Conservation (phyloP, 1,284 basidiomycete species). For the Somion occarium region DNA sequence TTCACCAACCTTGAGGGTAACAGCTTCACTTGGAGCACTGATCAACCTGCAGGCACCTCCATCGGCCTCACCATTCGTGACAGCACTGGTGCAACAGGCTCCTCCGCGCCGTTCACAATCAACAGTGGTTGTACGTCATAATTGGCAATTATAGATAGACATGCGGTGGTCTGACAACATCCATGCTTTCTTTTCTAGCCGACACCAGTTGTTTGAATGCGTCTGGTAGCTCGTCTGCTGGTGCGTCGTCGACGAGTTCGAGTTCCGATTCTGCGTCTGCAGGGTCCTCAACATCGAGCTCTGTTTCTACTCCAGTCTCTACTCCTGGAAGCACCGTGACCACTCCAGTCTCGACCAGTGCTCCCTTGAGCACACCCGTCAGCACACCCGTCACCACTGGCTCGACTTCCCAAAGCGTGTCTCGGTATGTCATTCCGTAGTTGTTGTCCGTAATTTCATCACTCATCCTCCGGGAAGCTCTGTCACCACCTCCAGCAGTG, state of each 20-base stretch:
- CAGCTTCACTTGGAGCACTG: conserved; percentile 24
- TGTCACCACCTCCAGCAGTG: conserved; percentile 2
- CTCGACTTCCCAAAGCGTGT: neutral
- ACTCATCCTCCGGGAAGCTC: neutral
- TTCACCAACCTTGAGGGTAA: conserved; percentile 19
- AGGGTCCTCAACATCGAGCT: conserved; percentile 12
- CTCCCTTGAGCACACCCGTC: neutral
- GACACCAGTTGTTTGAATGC: conserved; percentile 28
- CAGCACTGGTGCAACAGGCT: conserved; percentile 37
- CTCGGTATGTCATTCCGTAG: neutral
- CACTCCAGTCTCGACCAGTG: neutral
- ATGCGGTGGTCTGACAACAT: conserved; percentile 5
- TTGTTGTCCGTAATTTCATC: neutral
- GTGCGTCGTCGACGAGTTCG: conserved; percentile 13
- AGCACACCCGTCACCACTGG: conserved; percentile 3
- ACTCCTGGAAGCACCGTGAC: conserved; percentile 35
- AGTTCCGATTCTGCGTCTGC: conserved; percentile 16
- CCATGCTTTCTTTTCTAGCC: conserved; percentile 21
- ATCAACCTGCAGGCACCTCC: conserved; percentile 32
- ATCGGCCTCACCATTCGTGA: conserved; percentile 54
- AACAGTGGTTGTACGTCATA: conserved; percentile 35
- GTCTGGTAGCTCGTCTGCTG: conserved; percentile 15
- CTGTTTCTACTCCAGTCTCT: conserved; percentile 26
- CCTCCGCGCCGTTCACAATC: conserved; percentile 49
- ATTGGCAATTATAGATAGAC: neutral